Evolutionary conservation across 306 rosid genomes (phyloP), one percentile per base, ranked within the genome.

Genomic region (Castanea crenata): DNA sequence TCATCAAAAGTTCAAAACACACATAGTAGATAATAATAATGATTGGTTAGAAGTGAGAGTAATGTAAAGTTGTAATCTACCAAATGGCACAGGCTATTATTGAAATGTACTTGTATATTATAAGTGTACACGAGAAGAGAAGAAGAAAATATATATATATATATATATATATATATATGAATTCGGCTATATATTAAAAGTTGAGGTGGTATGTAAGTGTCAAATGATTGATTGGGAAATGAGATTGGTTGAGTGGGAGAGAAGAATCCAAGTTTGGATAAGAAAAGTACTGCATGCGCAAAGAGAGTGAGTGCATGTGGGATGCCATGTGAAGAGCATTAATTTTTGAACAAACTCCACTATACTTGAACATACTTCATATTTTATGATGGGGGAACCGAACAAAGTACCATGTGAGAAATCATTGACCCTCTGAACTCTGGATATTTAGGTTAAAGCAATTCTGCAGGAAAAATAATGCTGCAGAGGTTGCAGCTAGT

Each of bases 301-400:
- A 49, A 54, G 31, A 64, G 52, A 81, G 46, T 29, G 52, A 81
- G 46, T 29, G 83, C 96, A 91, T 90, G 93, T 94, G 96, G 83
- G 69, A 31, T 75, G 88, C 91, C 98, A 94, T 88, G 98, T 92
- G 97, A 89, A 84, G 80, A 35, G 79, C 85, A 90, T 85, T 86
- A 74, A 88, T 77, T 80, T 88, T 77, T 74, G 82, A 73, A 80
- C 78, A 27, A 75, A 58, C 79, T 69, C 89, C 81, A 75, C 74
- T 84, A 78, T 76, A 46, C 82, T 75, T 79, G 21, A 81, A 77
- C 79, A 78, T 67, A 83, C 76, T 65, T 61, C 29, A 23, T 4
- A 64, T 71, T 34, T 70, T 58, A 76, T 71, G 52, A 74, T 69
- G 71, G 74, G 55, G 35, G 59, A 84, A 74, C 83, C 84, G 84